Conservation (phyloP, 257 asterid species). For the Solanum neorickii region DNA sequence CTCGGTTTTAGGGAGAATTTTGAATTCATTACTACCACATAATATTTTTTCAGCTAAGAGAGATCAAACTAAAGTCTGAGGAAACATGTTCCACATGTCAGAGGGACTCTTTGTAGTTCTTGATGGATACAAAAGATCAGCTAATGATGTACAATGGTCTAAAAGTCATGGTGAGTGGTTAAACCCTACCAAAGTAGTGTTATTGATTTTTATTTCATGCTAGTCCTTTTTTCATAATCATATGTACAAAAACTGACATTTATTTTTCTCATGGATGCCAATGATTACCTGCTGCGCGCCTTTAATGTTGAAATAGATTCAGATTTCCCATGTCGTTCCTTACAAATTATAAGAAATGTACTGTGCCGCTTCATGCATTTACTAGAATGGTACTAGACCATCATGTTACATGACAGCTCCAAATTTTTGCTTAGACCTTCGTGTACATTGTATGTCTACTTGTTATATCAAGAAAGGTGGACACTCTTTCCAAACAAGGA, state of each 20-base stretch:
- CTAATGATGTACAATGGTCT: constrained; percentile 73
- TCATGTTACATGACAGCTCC: too few species aligned
- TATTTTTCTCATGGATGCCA: neutral
- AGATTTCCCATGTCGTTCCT: too few species aligned
- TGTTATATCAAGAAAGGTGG: too few species aligned
- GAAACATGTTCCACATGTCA: constrained; percentile 14
- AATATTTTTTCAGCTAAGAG: constrained; percentile 31
- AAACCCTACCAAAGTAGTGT: neutral
- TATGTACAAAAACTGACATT: neutral
- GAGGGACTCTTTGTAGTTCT: constrained; percentile 35
- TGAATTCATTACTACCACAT: constrained; percentile 41
- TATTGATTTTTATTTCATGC: neutral
- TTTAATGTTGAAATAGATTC: too few species aligned
- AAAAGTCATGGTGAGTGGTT: constrained; percentile 45
- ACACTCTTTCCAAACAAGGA: too few species aligned
- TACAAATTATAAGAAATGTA: too few species aligned
- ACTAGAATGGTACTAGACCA: too few species aligned
- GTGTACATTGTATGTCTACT: too few species aligned
- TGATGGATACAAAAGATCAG: constrained; percentile 59
- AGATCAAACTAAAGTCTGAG: constrained; percentile 20
- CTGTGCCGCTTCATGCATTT: too few species aligned
- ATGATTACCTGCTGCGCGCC: too few species aligned
- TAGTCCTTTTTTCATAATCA: neutral
- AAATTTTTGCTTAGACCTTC: too few species aligned
- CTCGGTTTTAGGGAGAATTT: constrained; percentile 46